Conservation (phyloP, 1,139 yeast species). For the Candida sanyaensis region DNA sequence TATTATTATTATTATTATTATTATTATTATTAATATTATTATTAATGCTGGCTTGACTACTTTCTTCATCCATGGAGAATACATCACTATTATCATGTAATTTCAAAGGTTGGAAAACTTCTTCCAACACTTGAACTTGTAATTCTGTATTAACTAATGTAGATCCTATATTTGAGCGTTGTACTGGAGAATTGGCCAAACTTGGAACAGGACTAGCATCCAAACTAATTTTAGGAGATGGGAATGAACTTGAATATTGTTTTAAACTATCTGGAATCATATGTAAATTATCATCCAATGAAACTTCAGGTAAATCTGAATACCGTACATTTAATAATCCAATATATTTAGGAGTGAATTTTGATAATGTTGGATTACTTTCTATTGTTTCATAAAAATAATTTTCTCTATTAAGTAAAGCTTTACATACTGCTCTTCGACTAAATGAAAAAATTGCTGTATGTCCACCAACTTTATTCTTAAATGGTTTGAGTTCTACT, state of each 20-base stretch:
- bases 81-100: conserved; percentile 20
- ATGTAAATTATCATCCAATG: conserved; percentile 84
- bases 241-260: conserved; percentile 59
- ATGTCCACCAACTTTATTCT: conserved; percentile 96
- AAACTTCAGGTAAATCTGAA: conserved; percentile 74
- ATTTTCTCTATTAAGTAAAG: conserved; percentile 86
- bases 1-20: neutral
- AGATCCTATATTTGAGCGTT: conserved; percentile 24
- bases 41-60: neutral
- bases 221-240: conserved; percentile 35
- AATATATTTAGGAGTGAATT: conserved; percentile 89
- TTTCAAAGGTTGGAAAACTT: conserved; percentile 35
- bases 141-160: conserved; percentile 41
- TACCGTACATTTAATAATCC: conserved; percentile 93
- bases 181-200: conserved; percentile 15
- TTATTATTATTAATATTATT: conserved; percentile 3
- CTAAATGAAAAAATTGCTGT: conserved; percentile 94
- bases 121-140: conserved; percentile 42
- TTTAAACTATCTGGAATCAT: conserved; percentile 78
- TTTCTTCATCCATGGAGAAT: conserved; percentile 39
- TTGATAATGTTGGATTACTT: conserved; percentile 67
- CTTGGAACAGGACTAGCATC: conserved; percentile 12
- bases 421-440: conserved; percentile 93
- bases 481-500: conserved; percentile 66
- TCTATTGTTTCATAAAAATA: conserved; percentile 89